A percentile compares a stretch with the other conserved stretches of the same genome.
phyloP scores from a whole-genome alignment of 352 stramenopile species.

The Peronosclerospora sorghi region DNA sequence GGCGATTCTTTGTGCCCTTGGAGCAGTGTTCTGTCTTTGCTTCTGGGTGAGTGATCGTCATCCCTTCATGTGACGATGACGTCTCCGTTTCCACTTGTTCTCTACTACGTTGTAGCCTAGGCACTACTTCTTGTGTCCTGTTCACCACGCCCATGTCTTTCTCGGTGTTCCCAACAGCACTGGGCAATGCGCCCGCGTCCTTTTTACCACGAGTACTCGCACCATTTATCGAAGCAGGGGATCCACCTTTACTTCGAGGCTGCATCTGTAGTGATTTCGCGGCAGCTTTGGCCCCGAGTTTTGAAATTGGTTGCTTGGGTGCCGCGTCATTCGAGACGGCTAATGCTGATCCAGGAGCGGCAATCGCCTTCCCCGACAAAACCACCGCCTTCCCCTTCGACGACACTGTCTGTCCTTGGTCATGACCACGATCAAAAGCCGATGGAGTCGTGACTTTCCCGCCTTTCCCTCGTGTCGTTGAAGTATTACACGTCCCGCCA shows the following conservation, averaged over 20 bases:
- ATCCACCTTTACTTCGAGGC: not conserved
- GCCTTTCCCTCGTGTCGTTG: no score
- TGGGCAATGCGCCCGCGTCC: not conserved
- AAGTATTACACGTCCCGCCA: not conserved
- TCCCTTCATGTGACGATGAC: not conserved
- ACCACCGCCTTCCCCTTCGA: slow-evolving; percentile 3
- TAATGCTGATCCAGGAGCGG: slow-evolving; percentile 20
- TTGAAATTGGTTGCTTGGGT: slow-evolving; percentile 6
- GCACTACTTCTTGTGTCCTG: no score
- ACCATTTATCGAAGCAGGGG: not conserved
- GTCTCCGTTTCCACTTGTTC: slow-evolving; percentile 2
- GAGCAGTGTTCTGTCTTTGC: no score
- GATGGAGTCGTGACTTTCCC: not conserved
- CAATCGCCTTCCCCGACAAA: slow-evolving; percentile 21
- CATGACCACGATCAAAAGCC: not conserved
- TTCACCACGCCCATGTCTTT: no score
- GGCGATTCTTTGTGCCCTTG: no score
- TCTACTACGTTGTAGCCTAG: not conserved
- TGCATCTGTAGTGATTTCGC: slow-evolving; percentile 9
- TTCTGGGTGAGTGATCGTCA: no score
- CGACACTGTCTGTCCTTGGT: not conserved
- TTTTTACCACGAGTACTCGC: not conserved
- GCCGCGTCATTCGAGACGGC: slow-evolving; percentile 6
- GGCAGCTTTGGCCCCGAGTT: slow-evolving; percentile 7
- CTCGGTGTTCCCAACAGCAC: slow-evolving; percentile 5